These are phyloP conservation scores for Solanum lycopersicoides DNA, from an alignment of 257 asterid species.

Conservation along the genomic window DNA sequence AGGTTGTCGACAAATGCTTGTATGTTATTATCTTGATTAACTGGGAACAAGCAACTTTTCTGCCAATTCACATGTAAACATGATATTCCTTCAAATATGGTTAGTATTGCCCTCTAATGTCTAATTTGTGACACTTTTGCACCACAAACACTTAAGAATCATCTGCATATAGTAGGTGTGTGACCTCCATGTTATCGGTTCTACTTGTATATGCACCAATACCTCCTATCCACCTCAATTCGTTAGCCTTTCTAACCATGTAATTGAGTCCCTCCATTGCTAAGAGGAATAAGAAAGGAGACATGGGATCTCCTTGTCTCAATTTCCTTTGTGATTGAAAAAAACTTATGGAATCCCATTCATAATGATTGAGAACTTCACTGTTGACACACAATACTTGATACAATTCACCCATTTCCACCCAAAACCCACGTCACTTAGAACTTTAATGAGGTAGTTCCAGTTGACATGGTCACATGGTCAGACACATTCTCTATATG, in stretches of 20 bases:
- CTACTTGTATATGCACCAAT: not conserved
- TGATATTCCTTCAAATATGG: not conserved
- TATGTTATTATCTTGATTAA: too few species aligned
- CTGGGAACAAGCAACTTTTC: not conserved
- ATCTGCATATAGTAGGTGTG: not conserved
- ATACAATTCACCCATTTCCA: not conserved
- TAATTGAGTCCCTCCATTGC: not conserved
- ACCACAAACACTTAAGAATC: not conserved
- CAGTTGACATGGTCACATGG: not conserved
- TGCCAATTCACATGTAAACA: not conserved
- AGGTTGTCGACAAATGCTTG: not conserved
- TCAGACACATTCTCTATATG: not conserved
- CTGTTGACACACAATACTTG: not conserved
- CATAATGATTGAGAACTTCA: not conserved
- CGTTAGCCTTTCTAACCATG: not conserved
- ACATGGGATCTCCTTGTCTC: not conserved
- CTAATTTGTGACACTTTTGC: not conserved
- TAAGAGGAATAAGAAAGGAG: not conserved
- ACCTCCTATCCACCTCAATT: not conserved
- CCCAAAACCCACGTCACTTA: not conserved
- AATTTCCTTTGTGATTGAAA: not conserved
- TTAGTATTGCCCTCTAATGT: not conserved
- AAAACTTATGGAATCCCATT: not conserved
- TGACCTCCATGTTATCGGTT: not conserved
- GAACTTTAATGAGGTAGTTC: not conserved